phyloP scores from a whole-genome alignment of 805 yeast species.

The Yamadazyma paraphyllophila region DNA sequence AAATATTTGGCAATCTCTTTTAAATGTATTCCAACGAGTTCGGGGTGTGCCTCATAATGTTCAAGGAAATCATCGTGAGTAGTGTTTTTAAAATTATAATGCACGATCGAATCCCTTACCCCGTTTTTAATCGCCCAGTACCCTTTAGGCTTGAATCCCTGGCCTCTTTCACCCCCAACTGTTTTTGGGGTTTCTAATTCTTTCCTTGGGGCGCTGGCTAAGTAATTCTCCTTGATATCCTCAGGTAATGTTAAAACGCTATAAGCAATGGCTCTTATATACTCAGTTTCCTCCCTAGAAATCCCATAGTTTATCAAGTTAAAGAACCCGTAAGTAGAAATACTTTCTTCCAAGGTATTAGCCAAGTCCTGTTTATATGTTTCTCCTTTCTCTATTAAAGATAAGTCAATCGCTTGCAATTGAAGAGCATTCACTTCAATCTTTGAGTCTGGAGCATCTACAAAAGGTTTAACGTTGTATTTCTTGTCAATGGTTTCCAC shows the following conservation, averaged over 20 bases:
- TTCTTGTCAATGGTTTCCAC: constrained; percentile 16
- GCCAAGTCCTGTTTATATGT: constrained; percentile 38
- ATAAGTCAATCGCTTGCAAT: constrained; percentile 35
- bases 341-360: constrained; percentile 32
- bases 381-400: constrained; percentile 33
- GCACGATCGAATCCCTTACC: constrained; percentile 43
- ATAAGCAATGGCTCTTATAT: constrained; percentile 23
- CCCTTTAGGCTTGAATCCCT: constrained; percentile 48
- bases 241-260: constrained; percentile 25
- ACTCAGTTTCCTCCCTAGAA: constrained; percentile 17
- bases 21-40: constrained; percentile 36
- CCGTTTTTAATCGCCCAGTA: constrained; percentile 48
- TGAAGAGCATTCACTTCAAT: constrained; percentile 19
- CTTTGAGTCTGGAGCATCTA: constrained; percentile 18
- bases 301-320: constrained; percentile 30
- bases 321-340: constrained; percentile 46
- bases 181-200: constrained; percentile 27
- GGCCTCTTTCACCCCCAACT: constrained; percentile 46
- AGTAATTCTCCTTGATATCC: constrained; percentile 21
- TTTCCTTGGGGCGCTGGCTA: constrained; percentile 30
- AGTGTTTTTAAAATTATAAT: constrained; percentile 43
- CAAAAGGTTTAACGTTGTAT: constrained; percentile 24
- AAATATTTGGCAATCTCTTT: constrained; percentile 41
- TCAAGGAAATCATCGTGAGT: constrained; percentile 31
- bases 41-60: constrained; percentile 34